Percentiles rank a stretch among this genome's conserved stretches.
phyloP scores from a whole-genome alignment of 306 rosid species.

The Lathyrus aphaca region DNA sequence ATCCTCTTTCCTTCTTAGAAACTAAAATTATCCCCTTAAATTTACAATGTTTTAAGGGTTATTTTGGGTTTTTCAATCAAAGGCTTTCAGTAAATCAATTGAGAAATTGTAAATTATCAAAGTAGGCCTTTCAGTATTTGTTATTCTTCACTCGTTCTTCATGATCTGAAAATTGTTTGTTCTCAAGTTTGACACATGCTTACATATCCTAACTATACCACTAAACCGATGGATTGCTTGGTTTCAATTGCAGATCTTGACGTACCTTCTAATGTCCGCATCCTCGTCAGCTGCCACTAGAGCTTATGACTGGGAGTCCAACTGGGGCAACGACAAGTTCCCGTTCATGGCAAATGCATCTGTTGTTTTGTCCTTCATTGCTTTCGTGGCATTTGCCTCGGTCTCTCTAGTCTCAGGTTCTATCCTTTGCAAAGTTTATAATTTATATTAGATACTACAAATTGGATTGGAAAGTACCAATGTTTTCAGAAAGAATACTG shows the following conservation, averaged over 20 bases:
- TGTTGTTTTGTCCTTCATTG: constrained; percentile 71
- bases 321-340: constrained; percentile 87
- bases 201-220: constrained; percentile 1
- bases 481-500: constrained; percentile 32
- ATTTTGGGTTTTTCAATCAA: too few species aligned
- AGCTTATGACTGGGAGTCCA: constrained; percentile 77
- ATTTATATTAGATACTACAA: constrained; percentile 5
- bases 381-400: constrained; percentile 71
- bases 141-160: neutral
- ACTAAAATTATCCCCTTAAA: too few species aligned
- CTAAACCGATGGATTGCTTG: constrained; percentile 7
- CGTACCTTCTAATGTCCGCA: constrained; percentile 85
- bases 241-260: constrained; percentile 59
- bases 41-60: too few species aligned
- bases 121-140: neutral
- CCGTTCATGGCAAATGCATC: constrained; percentile 74
- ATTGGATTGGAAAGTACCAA: constrained; percentile 28
- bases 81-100: too few species aligned
- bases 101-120: neutral
- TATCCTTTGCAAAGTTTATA: constrained; percentile 53
- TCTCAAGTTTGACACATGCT: constrained; percentile 3
- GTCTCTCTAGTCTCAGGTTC: constrained; percentile 77
- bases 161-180: neutral
- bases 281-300: constrained; percentile 88
- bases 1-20: too few species aligned